Base-by-base conservation (phyloP, 257 asterid genomes). In the Primulina huaijiensis region DNA sequence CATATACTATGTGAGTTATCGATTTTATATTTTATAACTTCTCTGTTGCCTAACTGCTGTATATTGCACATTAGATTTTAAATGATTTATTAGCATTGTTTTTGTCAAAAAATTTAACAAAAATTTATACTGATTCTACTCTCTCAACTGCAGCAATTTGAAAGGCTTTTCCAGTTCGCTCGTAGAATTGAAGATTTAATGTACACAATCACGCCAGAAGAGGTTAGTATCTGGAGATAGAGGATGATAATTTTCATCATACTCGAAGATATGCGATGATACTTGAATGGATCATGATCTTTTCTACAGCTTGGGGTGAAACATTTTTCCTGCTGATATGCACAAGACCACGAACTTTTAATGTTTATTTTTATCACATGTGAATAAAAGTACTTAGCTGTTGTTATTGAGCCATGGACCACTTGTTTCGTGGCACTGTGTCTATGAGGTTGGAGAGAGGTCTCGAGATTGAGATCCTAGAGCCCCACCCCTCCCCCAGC, bases 161-260 rank as follows among this genome's bases (percentile, higher is more conserved):
- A 94, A 74, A 77, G 90, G 40, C 87, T 94, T 56, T 91, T 94
- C 87, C 95, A 86, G 73, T 89, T 94, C 80, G 97, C 97, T 71
- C 89, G 96, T 69, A 91, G 81, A 81, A 88, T 94, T 69, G 97
- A 94, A 93, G 99, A 94, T 77, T 76, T 88, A 56, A 79, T 86
- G 78, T 72, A 64, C 86, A 82, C 90, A 25, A 82, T 78, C 61
- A 60, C 86, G 4, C 89, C 96, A 59, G 99, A 94, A 84, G 99
- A 94, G 99, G 99, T 91, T 56, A 76, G 89, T 81, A 68, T 57
- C 25, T 27, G 61, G 60, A 31, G 65, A 58, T 17, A 19, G 69
- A 56, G 53, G 65, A 59, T 40, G 68, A 37, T 71, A 31, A 67
- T 43, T 67, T 62, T 70, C 72, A 56, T 33, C 27, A 23, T 65